A percentile compares a stretch with the other conserved stretches of the same genome.
Evolutionary conservation across 768 basidiomycete genomes (phyloP).

Genomic region (Leucosporidium creatinivorum): DNA sequence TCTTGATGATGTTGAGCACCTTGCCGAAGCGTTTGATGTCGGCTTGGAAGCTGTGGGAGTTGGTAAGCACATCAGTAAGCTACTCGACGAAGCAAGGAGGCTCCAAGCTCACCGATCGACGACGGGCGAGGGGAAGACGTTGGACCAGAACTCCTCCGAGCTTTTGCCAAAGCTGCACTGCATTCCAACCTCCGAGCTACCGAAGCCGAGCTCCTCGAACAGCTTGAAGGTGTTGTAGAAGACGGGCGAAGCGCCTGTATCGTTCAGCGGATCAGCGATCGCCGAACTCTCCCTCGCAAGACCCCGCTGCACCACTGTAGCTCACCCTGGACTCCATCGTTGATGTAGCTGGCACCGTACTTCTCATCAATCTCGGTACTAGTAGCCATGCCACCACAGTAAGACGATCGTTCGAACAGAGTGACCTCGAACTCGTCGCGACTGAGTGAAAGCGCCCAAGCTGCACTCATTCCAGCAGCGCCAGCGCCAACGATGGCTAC

Average conservation of each 20-base stretch:
- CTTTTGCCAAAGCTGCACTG: not conserved
- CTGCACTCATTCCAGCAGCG: not conserved
- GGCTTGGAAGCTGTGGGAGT: not conserved
- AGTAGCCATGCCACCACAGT: not conserved
- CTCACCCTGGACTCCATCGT: not conserved
- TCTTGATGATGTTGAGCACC: not conserved
- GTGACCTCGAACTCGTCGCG: not conserved
- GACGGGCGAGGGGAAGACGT: conserved; percentile 1
- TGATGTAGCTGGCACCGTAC: not conserved
- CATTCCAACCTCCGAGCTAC: not conserved
- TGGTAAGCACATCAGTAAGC: not conserved
- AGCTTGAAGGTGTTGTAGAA: not conserved
- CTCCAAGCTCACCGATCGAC: not conserved
- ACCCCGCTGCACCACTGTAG: too few relatives aligned
- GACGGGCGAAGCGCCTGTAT: not conserved
- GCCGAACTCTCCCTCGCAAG: too few relatives aligned
- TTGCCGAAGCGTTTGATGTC: conserved; percentile 2
- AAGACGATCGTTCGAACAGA: not conserved
- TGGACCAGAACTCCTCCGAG: not conserved
- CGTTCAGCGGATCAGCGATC: not conserved
- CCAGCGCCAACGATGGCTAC: not conserved
- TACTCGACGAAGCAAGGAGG: not conserved
- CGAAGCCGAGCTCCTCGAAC: not conserved
- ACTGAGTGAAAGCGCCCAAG: conserved; percentile 1
- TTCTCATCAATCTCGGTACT: not conserved